phyloP scores from a whole-genome alignment of 306 rosid genomes.

The Lathyrus sativus region DNA sequence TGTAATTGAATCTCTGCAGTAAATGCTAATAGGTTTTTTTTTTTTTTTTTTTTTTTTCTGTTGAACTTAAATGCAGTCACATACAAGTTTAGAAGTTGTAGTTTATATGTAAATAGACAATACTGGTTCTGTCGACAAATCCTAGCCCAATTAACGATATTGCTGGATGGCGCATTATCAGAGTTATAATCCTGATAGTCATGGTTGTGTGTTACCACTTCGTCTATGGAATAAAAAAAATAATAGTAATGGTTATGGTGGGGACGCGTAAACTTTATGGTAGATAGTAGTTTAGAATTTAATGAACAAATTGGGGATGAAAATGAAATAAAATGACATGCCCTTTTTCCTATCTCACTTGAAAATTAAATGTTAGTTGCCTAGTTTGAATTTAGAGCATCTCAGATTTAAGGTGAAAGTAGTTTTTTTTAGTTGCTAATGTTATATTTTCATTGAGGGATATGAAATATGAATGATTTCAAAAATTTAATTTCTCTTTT shows the following conservation, averaged over 20 bases:
- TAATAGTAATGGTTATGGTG: background rate
- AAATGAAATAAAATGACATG: slow-evolving; percentile 6
- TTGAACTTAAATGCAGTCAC: background rate
- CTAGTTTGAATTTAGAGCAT: background rate
- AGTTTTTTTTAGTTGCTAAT: background rate
- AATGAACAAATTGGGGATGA: slow-evolving; percentile 15
- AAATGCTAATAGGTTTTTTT: no score
- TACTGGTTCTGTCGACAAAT: background rate
- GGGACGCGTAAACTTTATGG: slow-evolving; percentile 23
- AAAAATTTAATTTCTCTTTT: background rate
- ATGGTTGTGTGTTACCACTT: no score
- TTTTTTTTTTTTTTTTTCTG: no score
- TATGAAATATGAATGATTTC: background rate
- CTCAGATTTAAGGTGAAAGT: background rate
- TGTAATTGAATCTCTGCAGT: background rate
- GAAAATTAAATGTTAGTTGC: slow-evolving; percentile 11
- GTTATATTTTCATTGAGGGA: background rate
- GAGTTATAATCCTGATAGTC: no score
- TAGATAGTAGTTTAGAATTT: slow-evolving; percentile 26
- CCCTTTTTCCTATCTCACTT: slow-evolving; percentile 10
- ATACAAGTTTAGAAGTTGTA: background rate
- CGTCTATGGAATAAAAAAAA: no score
- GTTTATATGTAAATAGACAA: slow-evolving; percentile 11
- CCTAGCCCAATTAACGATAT: no score
- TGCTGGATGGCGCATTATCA: no score